Evolutionary conservation across 192 early-diverging fungal genomes (phyloP).

Genomic region (Mortierella antarctica): DNA sequence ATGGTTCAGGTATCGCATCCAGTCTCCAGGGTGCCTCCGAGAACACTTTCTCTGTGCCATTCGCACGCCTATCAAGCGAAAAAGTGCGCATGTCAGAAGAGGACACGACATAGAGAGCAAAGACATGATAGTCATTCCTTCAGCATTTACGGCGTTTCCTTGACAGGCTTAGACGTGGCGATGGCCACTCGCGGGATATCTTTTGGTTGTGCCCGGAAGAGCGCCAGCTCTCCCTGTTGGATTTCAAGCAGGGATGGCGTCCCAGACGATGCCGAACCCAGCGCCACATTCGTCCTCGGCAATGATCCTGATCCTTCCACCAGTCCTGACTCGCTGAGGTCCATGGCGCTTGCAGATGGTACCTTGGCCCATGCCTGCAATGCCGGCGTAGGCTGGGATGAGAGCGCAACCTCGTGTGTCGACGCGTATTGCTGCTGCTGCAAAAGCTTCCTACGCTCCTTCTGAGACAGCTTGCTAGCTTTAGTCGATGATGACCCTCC

Average conservation of each 20-base stretch:
- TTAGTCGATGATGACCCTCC: not conserved
- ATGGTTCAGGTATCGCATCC: constrained; percentile 41
- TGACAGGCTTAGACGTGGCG: constrained; percentile 46
- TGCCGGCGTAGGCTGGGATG: not conserved
- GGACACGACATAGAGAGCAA: not conserved
- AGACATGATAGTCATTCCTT: not conserved
- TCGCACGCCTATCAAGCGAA: constrained; percentile 2
- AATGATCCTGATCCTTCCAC: not conserved
- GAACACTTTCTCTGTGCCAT: constrained; percentile 13
- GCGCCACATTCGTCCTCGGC: not conserved
- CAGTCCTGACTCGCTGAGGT: not conserved
- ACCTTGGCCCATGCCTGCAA: constrained; percentile 20
- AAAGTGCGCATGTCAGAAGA: not conserved
- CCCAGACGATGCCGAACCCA: not conserved
- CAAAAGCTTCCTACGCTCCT: constrained; percentile 40
- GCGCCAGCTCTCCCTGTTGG: constrained; percentile 38
- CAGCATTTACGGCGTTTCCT: constrained; percentile 38
- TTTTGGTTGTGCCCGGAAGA: constrained; percentile 27
- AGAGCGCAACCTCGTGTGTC: constrained; percentile 17
- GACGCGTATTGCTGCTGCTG: constrained; percentile 23
- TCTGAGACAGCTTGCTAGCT: constrained; percentile 46
- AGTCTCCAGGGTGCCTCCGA: constrained; percentile 39
- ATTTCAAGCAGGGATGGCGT: constrained; percentile 16
- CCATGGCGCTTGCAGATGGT: not conserved
- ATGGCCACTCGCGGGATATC: constrained; percentile 31